phyloP scores from a whole-genome alignment of 2,329 filamentous ascomycete species.

The Apiospora saccharicola region DNA sequence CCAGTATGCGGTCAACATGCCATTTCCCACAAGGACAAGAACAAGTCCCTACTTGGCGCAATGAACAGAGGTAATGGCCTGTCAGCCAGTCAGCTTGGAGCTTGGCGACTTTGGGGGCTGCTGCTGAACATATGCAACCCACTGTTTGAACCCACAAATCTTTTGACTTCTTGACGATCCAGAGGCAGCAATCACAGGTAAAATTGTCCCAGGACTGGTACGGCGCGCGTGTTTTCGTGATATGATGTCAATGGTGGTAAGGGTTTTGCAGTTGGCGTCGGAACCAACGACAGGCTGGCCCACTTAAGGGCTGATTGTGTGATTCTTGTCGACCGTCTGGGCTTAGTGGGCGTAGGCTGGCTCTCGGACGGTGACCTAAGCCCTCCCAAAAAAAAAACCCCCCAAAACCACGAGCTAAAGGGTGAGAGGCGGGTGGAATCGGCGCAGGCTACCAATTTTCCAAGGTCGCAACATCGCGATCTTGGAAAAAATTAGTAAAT shows the following conservation, averaged over 20 bases:
- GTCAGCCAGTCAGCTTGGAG: constrained; percentile 5
- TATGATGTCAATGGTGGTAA: constrained; percentile 19
- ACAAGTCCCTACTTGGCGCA: not conserved
- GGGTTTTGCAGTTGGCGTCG: constrained; percentile 7
- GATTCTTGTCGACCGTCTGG: not conserved
- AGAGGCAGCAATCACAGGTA: constrained; percentile 8
- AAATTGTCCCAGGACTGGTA: constrained; percentile 16
- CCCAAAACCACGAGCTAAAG: not conserved
- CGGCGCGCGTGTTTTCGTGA: constrained; percentile 9
- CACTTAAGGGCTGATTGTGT: constrained; percentile 1
- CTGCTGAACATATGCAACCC: not conserved
- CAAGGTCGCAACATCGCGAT: not conserved
- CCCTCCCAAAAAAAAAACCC: not conserved
- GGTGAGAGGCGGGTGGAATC: not conserved
- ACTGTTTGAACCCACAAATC: constrained; percentile 10
- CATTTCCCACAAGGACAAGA: constrained; percentile 12
- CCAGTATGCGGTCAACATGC: constrained; percentile 11
- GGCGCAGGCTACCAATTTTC: not conserved
- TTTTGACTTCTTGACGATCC: not conserved
- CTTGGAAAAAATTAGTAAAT: not conserved
- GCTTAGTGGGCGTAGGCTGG: not conserved
- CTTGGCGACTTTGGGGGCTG: not conserved
- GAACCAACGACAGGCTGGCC: constrained; percentile 13
- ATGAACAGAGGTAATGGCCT: not conserved
- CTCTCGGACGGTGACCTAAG: not conserved